Base-by-base conservation (phyloP, 176 grass and related monocot species). In the Aegilops speltoides region DNA sequence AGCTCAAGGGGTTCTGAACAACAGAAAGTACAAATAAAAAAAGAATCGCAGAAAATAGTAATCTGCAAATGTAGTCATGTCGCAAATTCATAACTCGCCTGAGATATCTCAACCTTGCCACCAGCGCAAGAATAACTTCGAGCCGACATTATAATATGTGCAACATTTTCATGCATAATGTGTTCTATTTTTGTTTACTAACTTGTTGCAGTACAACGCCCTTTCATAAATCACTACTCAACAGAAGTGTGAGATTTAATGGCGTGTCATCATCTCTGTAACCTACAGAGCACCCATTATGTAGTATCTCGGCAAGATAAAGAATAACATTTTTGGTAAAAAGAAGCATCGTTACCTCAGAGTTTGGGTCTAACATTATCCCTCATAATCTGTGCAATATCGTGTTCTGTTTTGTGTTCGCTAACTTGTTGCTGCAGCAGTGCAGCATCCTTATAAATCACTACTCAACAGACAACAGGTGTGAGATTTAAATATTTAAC, bases 21-120 rank as follows among this genome's bases (percentile, higher is more conserved):
- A 15, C 14, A 52, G 15, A 52, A 54, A 54, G 16, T 19, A 54
- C 16, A 54, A 19, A 54, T 17, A 7, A 54, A 54, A 54, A 54
- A 50, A 50, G 48, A 50, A 50, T 26, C 24, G 40, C 41, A 77
- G 85, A 79, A 32, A 65, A 10, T 64, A 80, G 32, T 22, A 69
- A 23, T 3, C 54, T 61, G 69, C 45, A 61, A 3, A 85, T 57
- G 24, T 41, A 56, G 26, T 77, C 11, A 72, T 63, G 22, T 6
- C 1, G 5, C n/a, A 88, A 56, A 23, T 19, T 78, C 23, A 68
- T 67, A 50, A 33, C 29, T 60, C 76, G 90, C 86, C 79, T 86
- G 88, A 54, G 38, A 77, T n/a, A 83, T 68, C 72, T 91, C 78
- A 60, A 85, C 31, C 64, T 76, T 75, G 85, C 29, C 22, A 45